Percentiles rank a stretch among this genome's conserved stretches.
Evolutionary conservation across 2,329 filamentous ascomycete species (phyloP).

Genomic region (Epichloe sibirici): DNA sequence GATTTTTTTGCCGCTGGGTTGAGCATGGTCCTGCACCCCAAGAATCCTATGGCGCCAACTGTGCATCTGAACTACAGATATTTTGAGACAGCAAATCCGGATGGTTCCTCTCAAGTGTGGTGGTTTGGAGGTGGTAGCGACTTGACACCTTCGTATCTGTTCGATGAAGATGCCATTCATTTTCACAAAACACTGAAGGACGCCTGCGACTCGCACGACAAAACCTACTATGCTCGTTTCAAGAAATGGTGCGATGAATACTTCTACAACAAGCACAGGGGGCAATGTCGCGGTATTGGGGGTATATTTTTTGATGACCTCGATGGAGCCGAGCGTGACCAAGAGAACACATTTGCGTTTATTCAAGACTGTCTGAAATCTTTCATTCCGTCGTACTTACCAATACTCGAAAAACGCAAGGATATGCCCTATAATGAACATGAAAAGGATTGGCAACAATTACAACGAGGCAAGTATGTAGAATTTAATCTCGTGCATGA

Average conservation of each 20-base stretch:
- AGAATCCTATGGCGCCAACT: slow-evolving; percentile 93
- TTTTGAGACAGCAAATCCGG: slow-evolving; percentile 85
- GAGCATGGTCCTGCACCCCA: slow-evolving; percentile 84
- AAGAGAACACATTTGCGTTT: slow-evolving; percentile 83
- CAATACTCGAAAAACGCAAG: slow-evolving; percentile 78
- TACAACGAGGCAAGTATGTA: slow-evolving; percentile 87
- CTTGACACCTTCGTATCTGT: slow-evolving; percentile 84
- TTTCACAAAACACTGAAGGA: slow-evolving; percentile 93
- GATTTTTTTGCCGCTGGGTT: slow-evolving; percentile 94
- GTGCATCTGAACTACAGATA: slow-evolving; percentile 98
- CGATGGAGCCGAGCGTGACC: slow-evolving; percentile 73
- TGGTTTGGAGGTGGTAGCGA: slow-evolving; percentile 97
- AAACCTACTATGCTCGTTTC: slow-evolving; percentile 82
- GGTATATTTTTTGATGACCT: slow-evolving; percentile 99
- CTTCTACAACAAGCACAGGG: slow-evolving; percentile 86
- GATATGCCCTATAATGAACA: slow-evolving; percentile 78
- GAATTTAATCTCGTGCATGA: slow-evolving; percentile 98
- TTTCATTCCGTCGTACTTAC: slow-evolving; percentile 83
- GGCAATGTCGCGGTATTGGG: slow-evolving; percentile 75
- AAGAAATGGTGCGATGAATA: slow-evolving; percentile 99
- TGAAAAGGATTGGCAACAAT: slow-evolving; percentile 94
- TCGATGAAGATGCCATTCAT: slow-evolving; percentile 92
- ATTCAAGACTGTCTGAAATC: slow-evolving; percentile 73
- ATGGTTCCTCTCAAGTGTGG: slow-evolving; percentile 76
- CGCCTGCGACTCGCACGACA: slow-evolving; percentile 86